phyloP scores from a whole-genome alignment of 345 rosid species.

The Erodium maritimum region DNA sequence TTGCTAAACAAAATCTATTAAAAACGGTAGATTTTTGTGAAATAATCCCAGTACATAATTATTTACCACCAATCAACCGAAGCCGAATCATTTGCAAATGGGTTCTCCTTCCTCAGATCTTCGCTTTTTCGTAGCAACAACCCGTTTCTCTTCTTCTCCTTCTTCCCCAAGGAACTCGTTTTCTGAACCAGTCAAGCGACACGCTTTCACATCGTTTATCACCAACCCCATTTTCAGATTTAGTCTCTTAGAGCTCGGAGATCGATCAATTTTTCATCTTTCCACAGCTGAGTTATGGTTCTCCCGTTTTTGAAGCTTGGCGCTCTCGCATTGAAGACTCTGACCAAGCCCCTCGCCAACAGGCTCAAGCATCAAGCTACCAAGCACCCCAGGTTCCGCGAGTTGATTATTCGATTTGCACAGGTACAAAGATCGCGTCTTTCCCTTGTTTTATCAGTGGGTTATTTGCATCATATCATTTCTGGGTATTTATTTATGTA shows the following conservation, averaged over 20 bases:
- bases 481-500: neutral
- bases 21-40: too few species aligned
- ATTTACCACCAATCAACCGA: too few species aligned
- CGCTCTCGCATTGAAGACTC: constrained; percentile 49
- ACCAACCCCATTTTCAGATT: neutral
- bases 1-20: too few species aligned
- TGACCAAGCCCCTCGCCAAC: constrained; percentile 64
- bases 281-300: constrained; percentile 24
- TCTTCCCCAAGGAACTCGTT: constrained; percentile 1
- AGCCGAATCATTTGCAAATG: too few species aligned
- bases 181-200: neutral
- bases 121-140: too few species aligned
- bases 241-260: neutral
- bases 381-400: constrained; percentile 68
- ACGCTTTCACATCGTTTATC: neutral
- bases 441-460: neutral
- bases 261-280: too few species aligned
- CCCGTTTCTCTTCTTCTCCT: neutral
- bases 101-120: too few species aligned
- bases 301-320: constrained; percentile 67
- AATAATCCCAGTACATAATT: too few species aligned
- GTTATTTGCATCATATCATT: neutral
- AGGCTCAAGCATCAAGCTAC: constrained; percentile 74
- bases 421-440: constrained; percentile 33
- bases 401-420: constrained; percentile 51